phyloP scores from a whole-genome alignment of 1,284 basidiomycete genomes.

The Ustilago lituana region DNA sequence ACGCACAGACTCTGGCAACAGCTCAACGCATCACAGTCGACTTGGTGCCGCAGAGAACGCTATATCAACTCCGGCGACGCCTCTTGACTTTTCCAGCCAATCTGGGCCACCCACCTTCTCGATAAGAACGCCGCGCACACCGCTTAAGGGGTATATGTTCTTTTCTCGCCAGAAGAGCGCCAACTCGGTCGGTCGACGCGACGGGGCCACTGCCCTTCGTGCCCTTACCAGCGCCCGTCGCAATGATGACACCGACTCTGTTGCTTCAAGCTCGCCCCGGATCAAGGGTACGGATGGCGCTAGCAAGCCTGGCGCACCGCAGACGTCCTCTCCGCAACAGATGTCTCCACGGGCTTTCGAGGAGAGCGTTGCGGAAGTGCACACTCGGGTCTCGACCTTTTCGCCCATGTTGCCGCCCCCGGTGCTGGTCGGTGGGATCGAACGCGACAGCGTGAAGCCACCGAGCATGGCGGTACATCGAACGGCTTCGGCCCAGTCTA shows the following conservation, averaged over 20 bases:
- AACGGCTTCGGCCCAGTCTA: constrained; percentile 25
- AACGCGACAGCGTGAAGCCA: constrained; percentile 22
- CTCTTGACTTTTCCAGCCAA: constrained; percentile 31
- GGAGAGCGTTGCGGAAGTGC: constrained; percentile 6
- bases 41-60: constrained; percentile 4
- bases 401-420: constrained; percentile 33
- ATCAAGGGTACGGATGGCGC: background rate
- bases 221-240: constrained; percentile 21
- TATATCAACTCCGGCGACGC: constrained; percentile 16
- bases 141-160: constrained; percentile 38
- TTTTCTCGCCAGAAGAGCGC: constrained; percentile 41
- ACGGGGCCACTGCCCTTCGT: constrained; percentile 22
- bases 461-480: constrained; percentile 20
- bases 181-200: constrained; percentile 32
- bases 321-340: constrained; percentile 1
- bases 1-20: constrained; percentile 24
- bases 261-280: constrained; percentile 10
- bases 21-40: constrained; percentile 22
- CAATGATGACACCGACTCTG: constrained; percentile 13
- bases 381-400: constrained; percentile 1
- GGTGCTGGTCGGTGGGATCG: constrained; percentile 13
- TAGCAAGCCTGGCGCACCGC: background rate
- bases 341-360: constrained; percentile 13
- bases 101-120: constrained; percentile 25
- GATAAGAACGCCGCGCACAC: constrained; percentile 33